Base-by-base conservation (phyloP, 2,329 filamentous ascomycete genomes). In the Sporothrix curviconia region DNA sequence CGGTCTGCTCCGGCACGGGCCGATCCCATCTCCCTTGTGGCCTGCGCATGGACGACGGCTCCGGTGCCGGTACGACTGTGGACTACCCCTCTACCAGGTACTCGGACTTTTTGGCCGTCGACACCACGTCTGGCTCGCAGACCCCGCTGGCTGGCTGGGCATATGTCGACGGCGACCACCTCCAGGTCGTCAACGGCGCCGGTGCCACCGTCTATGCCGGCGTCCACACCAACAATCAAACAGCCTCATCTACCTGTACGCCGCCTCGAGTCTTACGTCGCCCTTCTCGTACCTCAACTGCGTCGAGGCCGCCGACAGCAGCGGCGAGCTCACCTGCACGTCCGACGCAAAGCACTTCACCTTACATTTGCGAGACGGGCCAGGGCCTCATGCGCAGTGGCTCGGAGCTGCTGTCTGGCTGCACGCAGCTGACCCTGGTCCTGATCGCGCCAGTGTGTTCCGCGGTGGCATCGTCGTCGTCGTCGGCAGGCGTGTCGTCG, bases 281-380 rank as follows among this genome's bases (percentile, higher is more conserved):
- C 43, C 43, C 25, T 47, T 30, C 25, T 47, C 25, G 25, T 32
- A 30, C 25, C 43, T 47, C 43, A 25, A 47, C 28, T 47, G 43
- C 24, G 43, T 32, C 14, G 43, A 24, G 15, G 40, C 34, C 22
- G 47, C 25, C n/a, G 57, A 55, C 32, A n/a, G n/a, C n/a, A n/a
- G n/a, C 24, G 53, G 50, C 19, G 6, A 6, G 0, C 37, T 61
- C 11, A 32, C 43, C n/a, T 61, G 60, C 42, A 19, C 34, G 8
- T 57, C 57, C 2, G 51, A 55, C 2, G 42, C 19, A 1, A 60
- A 63, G 49, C 28, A 58, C 8, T 25, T 37, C 7, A 46, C 57
- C 11, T 28, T 61, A 60, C 47, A 37, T 61, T 12, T 63, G 61
- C 49, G 60, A 63, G 40, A 56, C 34, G 12, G 12, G n/a, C 30